Conservation (phyloP, 1,284 basidiomycete genomes). For the Exobasidium cylindrosporum region DNA sequence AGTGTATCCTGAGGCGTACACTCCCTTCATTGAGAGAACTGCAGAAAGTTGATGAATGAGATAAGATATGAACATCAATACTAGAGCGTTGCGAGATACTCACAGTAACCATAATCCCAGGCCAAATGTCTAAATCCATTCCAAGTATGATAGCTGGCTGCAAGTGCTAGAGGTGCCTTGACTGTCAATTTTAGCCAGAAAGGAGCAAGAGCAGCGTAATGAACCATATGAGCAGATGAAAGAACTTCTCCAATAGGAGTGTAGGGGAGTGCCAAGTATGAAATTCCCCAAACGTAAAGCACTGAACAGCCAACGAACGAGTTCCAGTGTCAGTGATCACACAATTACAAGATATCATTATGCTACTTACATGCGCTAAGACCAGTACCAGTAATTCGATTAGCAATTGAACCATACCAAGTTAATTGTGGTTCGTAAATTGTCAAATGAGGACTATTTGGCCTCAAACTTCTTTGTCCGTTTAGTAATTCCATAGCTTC, state of each 20-base stretch:
- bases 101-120: slow-evolving; percentile 89
- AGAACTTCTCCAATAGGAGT: slow-evolving; percentile 62
- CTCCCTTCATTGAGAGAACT: slow-evolving; percentile 40
- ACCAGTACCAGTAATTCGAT: slow-evolving; percentile 78
- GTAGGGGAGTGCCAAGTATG: slow-evolving; percentile 78
- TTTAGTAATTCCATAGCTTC: slow-evolving; percentile 70
- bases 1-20: slow-evolving; percentile 44
- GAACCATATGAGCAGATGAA: slow-evolving; percentile 74
- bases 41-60: slow-evolving; percentile 6
- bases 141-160: slow-evolving; percentile 69
- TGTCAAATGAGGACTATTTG: slow-evolving; percentile 85
- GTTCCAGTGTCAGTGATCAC: neutral
- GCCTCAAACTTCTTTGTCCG: slow-evolving; percentile 76
- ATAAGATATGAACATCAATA: neutral
- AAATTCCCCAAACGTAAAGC: slow-evolving; percentile 82
- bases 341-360: neutral
- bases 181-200: slow-evolving; percentile 53
- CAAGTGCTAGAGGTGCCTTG: slow-evolving; percentile 39
- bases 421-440: slow-evolving; percentile 94
- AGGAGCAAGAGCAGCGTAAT: slow-evolving; percentile 63
- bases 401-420: slow-evolving; percentile 77
- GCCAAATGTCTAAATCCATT: slow-evolving; percentile 87
- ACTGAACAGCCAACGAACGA: slow-evolving; percentile 23
- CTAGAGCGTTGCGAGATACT: slow-evolving; percentile 50
- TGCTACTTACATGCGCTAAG: slow-evolving; percentile 58